These are phyloP conservation scores for Omphalea diandra DNA, from an alignment of 441 rosid genomes.

Conservation along the genomic window DNA sequence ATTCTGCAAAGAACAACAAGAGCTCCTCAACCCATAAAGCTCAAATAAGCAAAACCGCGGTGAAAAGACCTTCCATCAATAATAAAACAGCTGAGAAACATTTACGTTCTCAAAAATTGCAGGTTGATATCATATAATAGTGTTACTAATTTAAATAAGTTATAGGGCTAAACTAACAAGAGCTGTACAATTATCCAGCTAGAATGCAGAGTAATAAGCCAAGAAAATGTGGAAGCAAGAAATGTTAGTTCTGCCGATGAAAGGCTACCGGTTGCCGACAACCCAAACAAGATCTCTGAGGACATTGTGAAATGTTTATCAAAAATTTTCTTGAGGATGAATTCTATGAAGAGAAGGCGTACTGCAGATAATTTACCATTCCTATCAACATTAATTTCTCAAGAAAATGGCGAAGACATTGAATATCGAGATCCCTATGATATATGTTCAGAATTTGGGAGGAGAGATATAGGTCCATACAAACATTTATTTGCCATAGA, in stretches of 20 bases:
- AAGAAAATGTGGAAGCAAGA: constrained; percentile 42
- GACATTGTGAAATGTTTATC: constrained; percentile 62
- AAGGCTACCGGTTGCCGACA: constrained; percentile 25
- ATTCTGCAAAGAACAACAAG: constrained; percentile 35
- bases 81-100: constrained; percentile 36
- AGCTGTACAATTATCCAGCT: constrained; percentile 32
- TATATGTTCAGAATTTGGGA: constrained; percentile 43
- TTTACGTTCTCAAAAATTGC: constrained; percentile 40
- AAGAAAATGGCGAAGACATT: constrained; percentile 33
- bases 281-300: constrained; percentile 71
- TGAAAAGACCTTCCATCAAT: constrained; percentile 33
- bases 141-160: neutral
- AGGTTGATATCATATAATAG: constrained; percentile 35
- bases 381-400: constrained; percentile 27
- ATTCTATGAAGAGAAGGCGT: constrained; percentile 38
- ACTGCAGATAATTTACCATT: constrained; percentile 34
- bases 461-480: constrained; percentile 67
- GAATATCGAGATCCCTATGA: constrained; percentile 55
- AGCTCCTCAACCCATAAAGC: constrained; percentile 28
- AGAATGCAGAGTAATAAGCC: constrained; percentile 34
- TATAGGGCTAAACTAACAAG: constrained; percentile 16
- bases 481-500: constrained; percentile 52
- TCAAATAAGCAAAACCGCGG: constrained; percentile 34
- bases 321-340: constrained; percentile 61
- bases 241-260: constrained; percentile 29